Base-by-base conservation (phyloP, 202 grass and related monocot species). In the Zizania palustris region DNA sequence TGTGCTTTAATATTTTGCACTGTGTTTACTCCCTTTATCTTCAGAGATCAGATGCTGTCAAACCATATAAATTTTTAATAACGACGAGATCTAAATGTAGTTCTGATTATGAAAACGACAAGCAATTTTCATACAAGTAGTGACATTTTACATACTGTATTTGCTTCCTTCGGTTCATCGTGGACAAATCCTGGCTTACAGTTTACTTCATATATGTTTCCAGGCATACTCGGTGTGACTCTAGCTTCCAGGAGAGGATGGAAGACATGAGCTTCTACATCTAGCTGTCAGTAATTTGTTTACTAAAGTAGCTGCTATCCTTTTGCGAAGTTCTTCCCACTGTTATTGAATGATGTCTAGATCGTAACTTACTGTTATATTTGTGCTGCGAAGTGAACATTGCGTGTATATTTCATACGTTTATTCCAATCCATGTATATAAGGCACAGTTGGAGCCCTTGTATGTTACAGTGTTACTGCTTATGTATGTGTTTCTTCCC, bases 341-440 rank as follows among this genome's bases (percentile, higher is more conserved):
- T 54, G 59, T 63, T 64, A 64, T 37, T 62, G 36, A 61, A 81
- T 80, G 67, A 21, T 39, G 50, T 34, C 18, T 88, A 80, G 43
- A 77, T 84, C 39, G 16, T 76, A 71, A 63, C 12, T 54, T 60
- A 43, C 61, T 79, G 34, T 75, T 50, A 75, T 84, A 37, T 75
- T 65, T 74, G 15, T 40, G 37, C 48, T 36, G 20, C 13, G 70
- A 45, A 65, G 22, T 84, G 74, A 57, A 48, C 56, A 15, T 64
- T 11, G 20, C 51, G 0, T 67, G 35, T 76, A 76, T 88, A 65
- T 69, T 55, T 20, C 40, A 22, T 55, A 41, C 50, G 4, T 10
- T 68, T 57, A 19, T 80, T 63, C 63, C 64, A 8, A 37, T 49
- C 72, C 28, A 58, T 72, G 59, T 61, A 81, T 46, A 72, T 67